Percentiles rank a stretch among this genome's conserved stretches.
These are phyloP conservation scores for maize (Zea mays) DNA, from an alignment of 176 grass and related monocot species.

Conservation along the genomic window Zm-B73-REFERENCE-NAM-5.0 NC_050096.1:191359001-191359500, in stretches of 20 bases:
- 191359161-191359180: conserved; percentile 88
- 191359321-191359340: neutral
- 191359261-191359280: neutral
- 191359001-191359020: conserved; percentile 79
- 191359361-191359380: neutral
- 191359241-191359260: conserved; percentile 69
- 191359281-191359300: neutral
- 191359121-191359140: conserved; percentile 69
- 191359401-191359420: neutral
- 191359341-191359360: no score
- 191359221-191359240: conserved; percentile 64
- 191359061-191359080: conserved; percentile 83
- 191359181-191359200: conserved; percentile 65
- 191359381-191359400: neutral
- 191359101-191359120: conserved; percentile 94
- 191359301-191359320: neutral
- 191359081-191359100: conserved; percentile 66
- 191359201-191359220: conserved; percentile 41
- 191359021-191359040: conserved; percentile 79
- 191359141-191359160: conserved; percentile 90
- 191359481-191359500: neutral
- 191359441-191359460: neutral
- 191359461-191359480: no score
- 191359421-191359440: neutral
- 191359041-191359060: conserved; percentile 94